These are phyloP conservation scores for Atkinsonella texensis DNA, from an alignment of 2,329 filamentous ascomycete genomes.

Conservation along the genomic window DNA sequence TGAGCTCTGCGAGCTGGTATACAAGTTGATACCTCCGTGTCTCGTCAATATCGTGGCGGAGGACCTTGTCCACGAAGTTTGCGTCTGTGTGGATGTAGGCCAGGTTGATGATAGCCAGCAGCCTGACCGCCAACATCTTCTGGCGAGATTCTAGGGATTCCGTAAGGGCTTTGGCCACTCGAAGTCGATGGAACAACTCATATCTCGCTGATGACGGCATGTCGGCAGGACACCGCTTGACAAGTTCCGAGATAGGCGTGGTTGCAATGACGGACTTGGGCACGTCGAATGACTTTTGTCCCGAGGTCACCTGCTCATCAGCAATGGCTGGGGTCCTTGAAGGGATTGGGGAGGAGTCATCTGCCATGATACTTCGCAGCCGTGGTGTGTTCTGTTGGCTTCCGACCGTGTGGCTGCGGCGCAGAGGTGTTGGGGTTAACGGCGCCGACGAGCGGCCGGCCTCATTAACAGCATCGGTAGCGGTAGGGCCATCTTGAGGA, in stretches of 20 bases:
- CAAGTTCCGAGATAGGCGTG: conserved; percentile 42
- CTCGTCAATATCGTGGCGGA: conserved; percentile 81
- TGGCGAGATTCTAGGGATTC: conserved; percentile 55
- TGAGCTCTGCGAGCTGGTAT: conserved; percentile 83
- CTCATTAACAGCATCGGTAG: conserved; percentile 12
- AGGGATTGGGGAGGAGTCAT: conserved; percentile 39
- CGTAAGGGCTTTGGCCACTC: conserved; percentile 70
- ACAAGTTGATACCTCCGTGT: conserved; percentile 79
- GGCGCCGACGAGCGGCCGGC: conserved; percentile 36
- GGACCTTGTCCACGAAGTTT: conserved; percentile 73
- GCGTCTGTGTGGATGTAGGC: conserved; percentile 78
- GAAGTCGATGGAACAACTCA: conserved; percentile 72
- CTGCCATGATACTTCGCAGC: conserved; percentile 18
- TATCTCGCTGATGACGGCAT: conserved; percentile 66
- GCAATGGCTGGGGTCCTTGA: conserved; percentile 28
- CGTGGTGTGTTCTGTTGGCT: conserved; percentile 32
- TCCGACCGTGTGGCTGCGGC: conserved; percentile 50
- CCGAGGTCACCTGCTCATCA: conserved; percentile 23
- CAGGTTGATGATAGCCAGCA: conserved; percentile 81
- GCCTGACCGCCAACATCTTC: conserved; percentile 64
- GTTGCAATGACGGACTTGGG: conserved; percentile 42
- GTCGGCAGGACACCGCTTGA: conserved; percentile 44
- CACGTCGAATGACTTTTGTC: conserved; percentile 53
- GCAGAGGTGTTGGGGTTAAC: conserved; percentile 62
- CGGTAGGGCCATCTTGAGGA: conserved; percentile 25